Base-by-base conservation (phyloP, 176 grass and related monocot species). In the Luzula sylvatica region DNA sequence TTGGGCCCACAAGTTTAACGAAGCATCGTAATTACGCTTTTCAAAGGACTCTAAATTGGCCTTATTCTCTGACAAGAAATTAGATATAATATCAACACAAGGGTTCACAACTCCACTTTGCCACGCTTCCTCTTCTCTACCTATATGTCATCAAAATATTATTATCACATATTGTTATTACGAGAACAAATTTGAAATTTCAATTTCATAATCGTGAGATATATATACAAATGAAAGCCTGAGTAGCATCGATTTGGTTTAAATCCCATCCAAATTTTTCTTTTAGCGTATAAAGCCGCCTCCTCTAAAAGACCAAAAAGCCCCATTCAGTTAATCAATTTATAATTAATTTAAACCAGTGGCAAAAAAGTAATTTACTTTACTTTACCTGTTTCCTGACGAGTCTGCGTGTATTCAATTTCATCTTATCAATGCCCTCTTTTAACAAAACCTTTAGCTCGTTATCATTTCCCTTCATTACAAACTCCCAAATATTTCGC, bases 191-290 rank as follows among this genome's bases (percentile, higher is more conserved):
- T 4, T 9, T 35, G 30, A 35, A 1, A 57, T 35, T 15, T 39
- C 17, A 57, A 40, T 8, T 53, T 18, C 23, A 35, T 8, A 27
- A 57, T 57, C 13, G 3, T 52, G 7, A 26, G 26, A 24, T 30
- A 57, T 2, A 26, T 74, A 71, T 77, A 96, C 85, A 65, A 52
- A 52, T 29, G 69, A 96, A 89, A 45, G 92, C 85, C 76, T 89
- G 68, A 9, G 92, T 96, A 39, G 68, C 85, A 27, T 96, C 81
- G 40, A 89, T 53, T 7, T 20, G 64, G 27, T 80, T 80, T 67
- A 96, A 82, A 42, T 89, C 60, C 81, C 92, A 96, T 57, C 81
- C 92, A 23, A 89, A 96, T 41, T 79, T 55, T 79, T 88, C 42
- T 41, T 65, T 69, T 66, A 96, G 53, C 22, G 67, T 54, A 65